Conservation (phyloP, 2,329 filamentous ascomycete genomes). For the Botrytis galanthina region DNA sequence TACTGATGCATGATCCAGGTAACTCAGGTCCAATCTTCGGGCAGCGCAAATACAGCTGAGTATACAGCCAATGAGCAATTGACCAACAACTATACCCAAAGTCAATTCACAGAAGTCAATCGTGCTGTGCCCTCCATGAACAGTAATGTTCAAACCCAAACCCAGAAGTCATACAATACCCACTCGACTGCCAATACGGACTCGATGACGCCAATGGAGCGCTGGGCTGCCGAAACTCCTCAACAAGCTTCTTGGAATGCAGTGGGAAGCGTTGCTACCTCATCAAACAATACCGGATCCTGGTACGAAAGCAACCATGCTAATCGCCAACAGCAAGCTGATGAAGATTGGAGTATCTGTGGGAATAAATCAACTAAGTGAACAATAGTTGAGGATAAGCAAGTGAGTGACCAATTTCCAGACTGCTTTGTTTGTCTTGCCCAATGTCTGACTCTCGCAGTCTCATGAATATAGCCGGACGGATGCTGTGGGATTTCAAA, state of each 20-base stretch:
- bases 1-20: not conserved
- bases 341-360: conserved; percentile 8
- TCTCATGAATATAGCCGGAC: not conserved
- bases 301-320: not conserved
- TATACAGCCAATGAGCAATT: not conserved
- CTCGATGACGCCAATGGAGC: conserved; percentile 2
- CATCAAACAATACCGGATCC: not conserved
- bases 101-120: not conserved
- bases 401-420: not conserved
- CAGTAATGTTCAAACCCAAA: not conserved
- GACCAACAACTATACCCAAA: not conserved
- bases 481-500: not conserved
- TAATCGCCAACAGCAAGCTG: not conserved
- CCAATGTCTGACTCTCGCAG: not conserved
- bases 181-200: no score
- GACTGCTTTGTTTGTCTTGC: not conserved
- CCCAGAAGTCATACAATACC: not conserved
- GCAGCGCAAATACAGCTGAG: no score
- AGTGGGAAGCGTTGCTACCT: not conserved
- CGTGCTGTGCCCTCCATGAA: not conserved
- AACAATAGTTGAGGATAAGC: not conserved
- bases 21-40: not conserved
- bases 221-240: not conserved
- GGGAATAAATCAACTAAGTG: not conserved
- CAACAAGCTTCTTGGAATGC: conserved; percentile 2